These are phyloP conservation scores for Herpetomonas muscarum DNA, from an alignment of 208 protist species.

Conservation along the genomic window DNA sequence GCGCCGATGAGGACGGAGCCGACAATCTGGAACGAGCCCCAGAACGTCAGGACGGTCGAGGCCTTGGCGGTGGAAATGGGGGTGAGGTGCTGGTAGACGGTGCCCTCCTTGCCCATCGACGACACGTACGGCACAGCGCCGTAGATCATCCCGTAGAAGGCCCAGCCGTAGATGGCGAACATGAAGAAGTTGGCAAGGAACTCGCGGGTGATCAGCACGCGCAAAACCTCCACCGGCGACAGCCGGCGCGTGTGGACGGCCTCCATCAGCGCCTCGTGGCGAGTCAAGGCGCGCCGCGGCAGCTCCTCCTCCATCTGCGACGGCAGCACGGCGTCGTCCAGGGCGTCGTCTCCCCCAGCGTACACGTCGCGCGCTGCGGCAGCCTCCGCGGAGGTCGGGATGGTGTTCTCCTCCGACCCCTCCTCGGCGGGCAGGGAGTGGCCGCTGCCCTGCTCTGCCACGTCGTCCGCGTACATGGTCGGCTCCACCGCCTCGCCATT, in stretches of 20 bases:
- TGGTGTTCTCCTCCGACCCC: no score
- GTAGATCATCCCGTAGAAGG: slow-evolving; percentile 82
- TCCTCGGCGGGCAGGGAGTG: no score
- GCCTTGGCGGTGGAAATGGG: slow-evolving; percentile 54
- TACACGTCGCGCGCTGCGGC: no score
- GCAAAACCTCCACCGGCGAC: slow-evolving; percentile 32
- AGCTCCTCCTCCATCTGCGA: neutral
- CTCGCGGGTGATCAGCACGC: slow-evolving; percentile 34
- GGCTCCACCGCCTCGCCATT: no score
- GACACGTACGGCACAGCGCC: slow-evolving; percentile 68
- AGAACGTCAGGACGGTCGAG: slow-evolving; percentile 74
- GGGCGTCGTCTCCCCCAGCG: no score
- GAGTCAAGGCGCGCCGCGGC: slow-evolving; percentile 4
- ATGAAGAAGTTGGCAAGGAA: slow-evolving; percentile 79
- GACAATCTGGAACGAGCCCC: slow-evolving; percentile 67
- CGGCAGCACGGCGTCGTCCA: no score
- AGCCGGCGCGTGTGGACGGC: slow-evolving; percentile 51
- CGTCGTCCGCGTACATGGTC: no score
- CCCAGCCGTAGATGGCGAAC: slow-evolving; percentile 72
- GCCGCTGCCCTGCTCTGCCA: no score
- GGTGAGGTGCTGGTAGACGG: slow-evolving; percentile 49
- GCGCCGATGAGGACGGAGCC: slow-evolving; percentile 61
- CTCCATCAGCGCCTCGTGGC: slow-evolving; percentile 25
- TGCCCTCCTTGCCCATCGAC: slow-evolving; percentile 62
- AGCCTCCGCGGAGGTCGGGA: no score